A percentile compares a stretch with the other conserved stretches of the same genome.
phyloP scores from a whole-genome alignment of 192 early-diverging fungal species.

The Backusella morwellensis region DNA sequence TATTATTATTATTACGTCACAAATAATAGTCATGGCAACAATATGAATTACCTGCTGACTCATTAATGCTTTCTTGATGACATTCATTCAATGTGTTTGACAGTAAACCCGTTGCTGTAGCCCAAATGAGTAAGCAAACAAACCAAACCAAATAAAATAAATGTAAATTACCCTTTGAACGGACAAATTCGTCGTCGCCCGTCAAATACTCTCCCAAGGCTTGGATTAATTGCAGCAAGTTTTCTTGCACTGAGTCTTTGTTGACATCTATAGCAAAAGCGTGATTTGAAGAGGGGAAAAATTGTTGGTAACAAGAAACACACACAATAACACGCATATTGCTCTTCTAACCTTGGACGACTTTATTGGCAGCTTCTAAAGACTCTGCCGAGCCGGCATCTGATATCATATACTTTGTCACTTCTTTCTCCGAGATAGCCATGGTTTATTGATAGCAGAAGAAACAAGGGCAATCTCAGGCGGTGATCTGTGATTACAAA shows the following conservation, averaged over 20 bases:
- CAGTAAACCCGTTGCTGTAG: conserved; percentile 60
- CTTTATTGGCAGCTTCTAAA: not conserved
- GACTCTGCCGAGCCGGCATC: conserved; percentile 17
- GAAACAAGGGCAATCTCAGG: not conserved
- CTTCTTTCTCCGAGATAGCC: conserved; percentile 20
- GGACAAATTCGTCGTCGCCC: conserved; percentile 77
- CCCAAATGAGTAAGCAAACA: not conserved
- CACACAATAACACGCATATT: not conserved
- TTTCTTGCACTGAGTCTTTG: conserved; percentile 46
- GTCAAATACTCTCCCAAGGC: conserved; percentile 74
- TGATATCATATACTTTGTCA: conserved; percentile 29
- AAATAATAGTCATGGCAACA: not conserved
- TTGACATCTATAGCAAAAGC: conserved; percentile 25
- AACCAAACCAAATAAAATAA: not conserved
- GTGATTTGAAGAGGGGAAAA: no score
- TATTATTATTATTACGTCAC: not conserved
- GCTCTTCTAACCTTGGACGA: conserved; percentile 7
- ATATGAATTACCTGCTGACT: conserved; percentile 45
- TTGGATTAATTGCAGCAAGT: conserved; percentile 77
- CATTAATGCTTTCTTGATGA: conserved; percentile 46
- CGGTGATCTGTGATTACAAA: not conserved
- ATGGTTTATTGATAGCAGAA: not conserved
- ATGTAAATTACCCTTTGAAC: conserved; percentile 68
- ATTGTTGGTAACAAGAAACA: not conserved
- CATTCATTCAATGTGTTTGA: conserved; percentile 56